Base-by-base conservation (phyloP, 2,329 filamentous ascomycete species). In the Hypoxylon sp. region DNA sequence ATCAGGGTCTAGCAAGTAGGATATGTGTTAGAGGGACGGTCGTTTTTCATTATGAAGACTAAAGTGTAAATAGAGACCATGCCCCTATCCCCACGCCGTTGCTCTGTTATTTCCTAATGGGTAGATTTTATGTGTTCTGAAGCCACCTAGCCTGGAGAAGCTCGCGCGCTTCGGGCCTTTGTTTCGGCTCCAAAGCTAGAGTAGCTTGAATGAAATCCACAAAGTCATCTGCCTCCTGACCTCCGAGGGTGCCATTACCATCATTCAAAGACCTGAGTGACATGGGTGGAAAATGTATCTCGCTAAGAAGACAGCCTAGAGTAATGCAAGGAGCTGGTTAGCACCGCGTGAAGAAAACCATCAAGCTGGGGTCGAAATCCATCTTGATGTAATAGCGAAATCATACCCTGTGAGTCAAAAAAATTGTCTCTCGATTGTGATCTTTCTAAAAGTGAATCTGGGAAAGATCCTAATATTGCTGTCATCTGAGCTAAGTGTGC, bases 201-300 rank as follows among this genome's bases (percentile, higher is more conserved):
- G 39, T 44, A 10, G 17, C 5, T 10, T 19, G 39, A 19, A 44
- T 44, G 6, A 44, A 44, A 44, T 44, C 39, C n/a, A 44, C 39
- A 10, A 44, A 44, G 6, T 44, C n/a, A 19, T 44, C 17, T n/a
- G 39, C 39, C 39, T 44, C 39, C 39, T 10, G 39, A 19, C 39
- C 39, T 44, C 10, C 17, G 10, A 44, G 39, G 6, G 39, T 44
- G 17, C 39, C 39, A 10, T 44, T 44, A 44, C 39, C 9, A 19
- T n/a, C 39, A 44, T 44, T 44, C 39, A 44, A 44, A 44, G n/a
- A 44, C 5, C 14, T 44, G 39, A 44, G 39, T 19, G 39, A 44
- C 2, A 44, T 3, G n/a, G n/a, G 39, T 19, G 39, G 17, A 10
- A 44, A 44, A 6, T 19, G 39, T 44, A 44, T 44, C n/a, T 44